phyloP scores from a whole-genome alignment of 192 early-diverging fungal species.

The Rhizophagus sp. region DNA sequence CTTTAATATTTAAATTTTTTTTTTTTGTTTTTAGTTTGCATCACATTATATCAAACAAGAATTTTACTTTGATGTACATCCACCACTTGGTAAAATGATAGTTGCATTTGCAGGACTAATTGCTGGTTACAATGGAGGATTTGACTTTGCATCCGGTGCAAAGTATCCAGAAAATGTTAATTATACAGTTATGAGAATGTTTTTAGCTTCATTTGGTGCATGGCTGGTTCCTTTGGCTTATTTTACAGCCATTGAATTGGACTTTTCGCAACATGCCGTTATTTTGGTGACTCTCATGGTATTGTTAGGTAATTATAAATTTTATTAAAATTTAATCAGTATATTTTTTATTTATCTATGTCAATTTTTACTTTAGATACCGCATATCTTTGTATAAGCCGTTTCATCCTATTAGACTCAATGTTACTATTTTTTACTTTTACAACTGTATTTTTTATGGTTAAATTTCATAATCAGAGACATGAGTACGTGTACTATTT shows the following conservation, averaged over 20 bases:
- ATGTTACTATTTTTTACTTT: constrained; percentile 92
- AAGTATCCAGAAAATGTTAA: constrained; percentile 79
- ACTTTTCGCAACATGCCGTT: constrained; percentile 65
- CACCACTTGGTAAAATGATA: constrained; percentile 96
- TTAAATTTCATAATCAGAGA: constrained; percentile 76
- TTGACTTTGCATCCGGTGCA: constrained; percentile 79
- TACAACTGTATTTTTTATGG: constrained; percentile 64
- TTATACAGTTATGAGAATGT: constrained; percentile 87
- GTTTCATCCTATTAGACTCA: constrained; percentile 94
- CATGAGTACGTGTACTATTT: constrained; percentile 40
- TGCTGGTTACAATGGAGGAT: constrained; percentile 84
- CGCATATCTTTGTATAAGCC: constrained; percentile 74
- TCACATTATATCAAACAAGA: constrained; percentile 89
- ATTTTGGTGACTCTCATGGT: constrained; percentile 76
- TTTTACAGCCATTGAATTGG: constrained; percentile 76
- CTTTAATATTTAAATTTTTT: not conserved
- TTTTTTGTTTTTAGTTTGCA: constrained; percentile 69
- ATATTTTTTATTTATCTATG: not conserved
- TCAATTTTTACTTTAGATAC: constrained; percentile 50
- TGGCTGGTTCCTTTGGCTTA: constrained; percentile 89
- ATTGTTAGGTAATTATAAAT: constrained; percentile 57
- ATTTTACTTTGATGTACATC: constrained; percentile 99
- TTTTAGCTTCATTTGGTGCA: constrained; percentile 88
- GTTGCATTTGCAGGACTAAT: constrained; percentile 82
- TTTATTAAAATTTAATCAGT: not conserved